Evolutionary conservation across 805 yeast genomes (phyloP).

Genomic region (Cyberlindnera mississippiensis): DNA sequence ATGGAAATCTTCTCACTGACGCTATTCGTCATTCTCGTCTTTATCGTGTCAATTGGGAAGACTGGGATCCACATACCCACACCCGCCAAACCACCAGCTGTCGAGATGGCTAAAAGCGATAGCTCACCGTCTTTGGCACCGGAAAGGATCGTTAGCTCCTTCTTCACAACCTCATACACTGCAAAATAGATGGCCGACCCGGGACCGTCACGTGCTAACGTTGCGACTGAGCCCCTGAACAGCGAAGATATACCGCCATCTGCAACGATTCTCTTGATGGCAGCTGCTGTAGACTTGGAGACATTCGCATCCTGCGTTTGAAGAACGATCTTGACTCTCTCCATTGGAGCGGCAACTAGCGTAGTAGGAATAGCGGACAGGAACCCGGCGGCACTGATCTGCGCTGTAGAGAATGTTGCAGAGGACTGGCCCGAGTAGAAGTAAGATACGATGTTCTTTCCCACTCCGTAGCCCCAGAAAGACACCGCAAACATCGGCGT

Average conservation of each 20-base stretch:
- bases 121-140: slow-evolving; percentile 46
- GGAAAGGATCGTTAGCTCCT: slow-evolving; percentile 42
- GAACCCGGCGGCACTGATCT: slow-evolving; percentile 90
- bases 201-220: slow-evolving; percentile 95
- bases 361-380: slow-evolving; percentile 94
- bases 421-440: slow-evolving; percentile 32
- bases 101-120: slow-evolving; percentile 69
- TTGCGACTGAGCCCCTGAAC: slow-evolving; percentile 88
- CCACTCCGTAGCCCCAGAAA: slow-evolving; percentile 97
- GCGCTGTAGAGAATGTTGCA: slow-evolving; percentile 52
- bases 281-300: slow-evolving; percentile 42
- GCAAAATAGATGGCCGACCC: slow-evolving; percentile 96
- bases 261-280: slow-evolving; percentile 62
- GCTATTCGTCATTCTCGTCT: slow-evolving; percentile 41
- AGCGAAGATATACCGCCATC: slow-evolving; percentile 83
- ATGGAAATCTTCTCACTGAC: slow-evolving; percentile 46
- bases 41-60: slow-evolving; percentile 94
- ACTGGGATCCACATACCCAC: slow-evolving; percentile 95
- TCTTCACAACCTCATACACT: slow-evolving; percentile 81
- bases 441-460: slow-evolving; percentile 66
- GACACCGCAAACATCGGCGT: slow-evolving; percentile 98
- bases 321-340: slow-evolving; percentile 89
- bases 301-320: slow-evolving; percentile 59
- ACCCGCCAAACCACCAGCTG: slow-evolving; percentile 96
- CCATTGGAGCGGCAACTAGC: slow-evolving; percentile 95